A percentile compares a stretch with the other conserved stretches of the same genome.
These are phyloP conservation scores for Naumovozyma baii DNA, from an alignment of 805 yeast species.

Conservation along the genomic window DNA sequence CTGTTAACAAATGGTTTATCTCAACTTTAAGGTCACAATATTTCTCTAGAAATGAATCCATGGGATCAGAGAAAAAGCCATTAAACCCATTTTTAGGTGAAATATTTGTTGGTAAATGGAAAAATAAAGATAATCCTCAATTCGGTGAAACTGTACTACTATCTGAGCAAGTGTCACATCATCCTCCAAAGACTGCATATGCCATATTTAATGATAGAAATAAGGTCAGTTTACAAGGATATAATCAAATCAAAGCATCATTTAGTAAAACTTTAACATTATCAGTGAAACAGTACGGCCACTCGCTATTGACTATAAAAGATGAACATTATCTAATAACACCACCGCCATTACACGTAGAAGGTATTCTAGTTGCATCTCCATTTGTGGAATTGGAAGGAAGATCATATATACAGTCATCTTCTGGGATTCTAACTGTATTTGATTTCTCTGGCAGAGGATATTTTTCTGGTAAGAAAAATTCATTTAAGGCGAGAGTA, in stretches of 20 bases:
- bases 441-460: slow-evolving; percentile 89
- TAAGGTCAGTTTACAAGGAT: slow-evolving; percentile 70
- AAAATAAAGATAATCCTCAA: slow-evolving; percentile 40
- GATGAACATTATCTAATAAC: slow-evolving; percentile 68
- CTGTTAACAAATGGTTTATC: slow-evolving; percentile 84
- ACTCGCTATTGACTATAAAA: slow-evolving; percentile 62
- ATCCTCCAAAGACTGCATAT: slow-evolving; percentile 96
- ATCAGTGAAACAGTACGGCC: slow-evolving; percentile 86
- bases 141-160: slow-evolving; percentile 71
- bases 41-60: slow-evolving; percentile 79
- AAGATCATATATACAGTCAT: slow-evolving; percentile 70
- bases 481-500: slow-evolving; percentile 80
- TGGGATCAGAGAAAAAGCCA: slow-evolving; percentile 97
- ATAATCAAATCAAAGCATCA: slow-evolving; percentile 78
- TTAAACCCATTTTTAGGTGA: slow-evolving; percentile 95
- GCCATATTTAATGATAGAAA: slow-evolving; percentile 65
- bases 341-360: slow-evolving; percentile 91
- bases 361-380: slow-evolving; percentile 80
- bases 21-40: slow-evolving; percentile 89
- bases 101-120: slow-evolving; percentile 85
- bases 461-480: slow-evolving; percentile 90
- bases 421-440: slow-evolving; percentile 62
- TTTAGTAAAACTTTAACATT: slow-evolving; percentile 68
- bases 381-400: slow-evolving; percentile 95
- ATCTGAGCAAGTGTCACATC: slow-evolving; percentile 93